Conservation (phyloP, 495 filamentous ascomycete species). For the Evernia prunastri region DNA sequence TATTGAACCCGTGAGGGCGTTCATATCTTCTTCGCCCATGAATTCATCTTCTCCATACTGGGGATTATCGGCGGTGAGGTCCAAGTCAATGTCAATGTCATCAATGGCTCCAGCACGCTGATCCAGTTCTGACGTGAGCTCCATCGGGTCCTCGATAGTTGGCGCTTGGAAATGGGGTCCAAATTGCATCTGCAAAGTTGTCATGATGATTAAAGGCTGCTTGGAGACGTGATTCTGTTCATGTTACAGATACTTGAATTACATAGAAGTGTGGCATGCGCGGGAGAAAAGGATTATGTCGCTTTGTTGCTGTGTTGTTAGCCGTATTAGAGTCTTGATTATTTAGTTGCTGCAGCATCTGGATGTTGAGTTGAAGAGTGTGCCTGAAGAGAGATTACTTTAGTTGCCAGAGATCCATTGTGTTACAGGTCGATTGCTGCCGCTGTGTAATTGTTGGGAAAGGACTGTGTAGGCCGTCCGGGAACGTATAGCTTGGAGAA, state of each 20-base stretch:
- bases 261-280: background rate
- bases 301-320: background rate
- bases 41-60: slow-evolving; percentile 55
- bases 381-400: too few species aligned
- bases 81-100: slow-evolving; percentile 71
- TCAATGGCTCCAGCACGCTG: slow-evolving; percentile 41
- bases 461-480: background rate
- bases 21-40: slow-evolving; percentile 48
- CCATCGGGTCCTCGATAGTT: slow-evolving; percentile 45
- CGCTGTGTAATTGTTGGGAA: background rate
- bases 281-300: background rate
- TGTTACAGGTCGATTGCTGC: background rate
- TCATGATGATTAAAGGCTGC: slow-evolving; percentile 15
- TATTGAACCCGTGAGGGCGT: slow-evolving; percentile 30
- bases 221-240: background rate
- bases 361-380: background rate
- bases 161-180: slow-evolving; percentile 3
- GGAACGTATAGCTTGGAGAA: background rate
- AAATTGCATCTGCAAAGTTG: slow-evolving; percentile 13
- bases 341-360: background rate
- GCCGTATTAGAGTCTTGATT: background rate
- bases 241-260: background rate
- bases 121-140: slow-evolving; percentile 40
- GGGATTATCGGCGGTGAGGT: slow-evolving; percentile 51
- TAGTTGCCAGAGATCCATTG: too few species aligned